Conservation (phyloP, 108 stramenopile species). For the Nitzschia sp. region DNA sequence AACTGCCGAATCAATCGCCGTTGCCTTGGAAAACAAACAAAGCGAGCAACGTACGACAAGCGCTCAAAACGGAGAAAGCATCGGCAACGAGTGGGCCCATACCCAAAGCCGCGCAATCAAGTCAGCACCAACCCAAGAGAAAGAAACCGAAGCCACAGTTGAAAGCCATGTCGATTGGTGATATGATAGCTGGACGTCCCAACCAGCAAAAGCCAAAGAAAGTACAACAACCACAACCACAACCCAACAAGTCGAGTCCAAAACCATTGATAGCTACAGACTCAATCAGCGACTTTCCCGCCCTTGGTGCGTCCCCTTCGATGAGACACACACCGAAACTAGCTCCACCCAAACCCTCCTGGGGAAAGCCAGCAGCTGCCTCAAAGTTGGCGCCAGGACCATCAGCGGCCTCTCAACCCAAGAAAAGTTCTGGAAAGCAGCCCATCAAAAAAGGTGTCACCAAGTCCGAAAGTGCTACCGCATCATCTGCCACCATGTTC, state of each 20-base stretch:
- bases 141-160: conserved; percentile 14
- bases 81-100: too few relatives aligned
- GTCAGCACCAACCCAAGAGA: not conserved
- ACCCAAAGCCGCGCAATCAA: not conserved
- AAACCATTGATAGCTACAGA: not conserved
- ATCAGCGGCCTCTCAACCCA: too few relatives aligned
- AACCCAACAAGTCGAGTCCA: not conserved
- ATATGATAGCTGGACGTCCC: conserved; percentile 14
- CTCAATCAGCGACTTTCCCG: conserved; percentile 10
- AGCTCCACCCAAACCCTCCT: not conserved
- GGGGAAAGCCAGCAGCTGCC: not conserved
- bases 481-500: conserved; percentile 3
- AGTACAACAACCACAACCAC: conserved; percentile 14
- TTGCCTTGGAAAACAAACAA: not conserved
- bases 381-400: not conserved
- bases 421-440: not conserved
- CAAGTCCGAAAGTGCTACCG: not conserved
- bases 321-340: not conserved
- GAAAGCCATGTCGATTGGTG: conserved; percentile 8
- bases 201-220: conserved; percentile 4
- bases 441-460: not conserved
- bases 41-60: not conserved
- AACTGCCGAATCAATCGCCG: not conserved
- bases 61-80: not conserved
- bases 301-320: conserved; percentile 5